Evolutionary conservation across 495 filamentous ascomycete genomes (phyloP), one percentile per base, ranked within the genome.

Genomic region (Haplographium delicatum): DNA sequence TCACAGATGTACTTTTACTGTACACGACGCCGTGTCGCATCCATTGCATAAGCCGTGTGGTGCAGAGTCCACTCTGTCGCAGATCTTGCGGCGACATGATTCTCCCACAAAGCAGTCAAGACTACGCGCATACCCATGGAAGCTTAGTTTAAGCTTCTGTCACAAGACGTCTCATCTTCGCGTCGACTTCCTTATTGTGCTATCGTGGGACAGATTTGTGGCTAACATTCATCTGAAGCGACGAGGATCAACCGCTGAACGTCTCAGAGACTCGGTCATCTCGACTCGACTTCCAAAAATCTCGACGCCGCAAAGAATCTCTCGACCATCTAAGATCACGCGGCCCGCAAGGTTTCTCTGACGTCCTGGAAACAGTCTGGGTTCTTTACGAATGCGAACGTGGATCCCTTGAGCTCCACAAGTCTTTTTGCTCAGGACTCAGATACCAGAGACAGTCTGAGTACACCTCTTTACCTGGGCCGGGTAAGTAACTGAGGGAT

Each of bases 211-310:
- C 50, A 47, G 24, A 34, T 43, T 41, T 58, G 38, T 42, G 27
- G 57, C 57, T 59, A 52, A 59, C 52, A 39, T 56, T 56, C 35
- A 39, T 52, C 48, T 59, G 42, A 56, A 53, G 57, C 57, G 41
- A 40, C 30, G 47, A 20, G 15, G 39, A 52, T 59, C 51, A 58
- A 51, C 31, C 56, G 16, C 33, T 41, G 34, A 35, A 47, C 56
- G 52, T 55, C 47, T 51, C 56, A 55, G 42, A 4, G n/a, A 41
- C 20, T 39, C 35, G 1, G 6, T 4, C 35, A 20, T 33, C 24
- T 44, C 51, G 38, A 51, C 38, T 31, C 18, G 15, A 54, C 35
- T 44, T 54, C 31, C 43, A 13, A 13, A 50, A 27, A 48, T 20
- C 34, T 38, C 34, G 9, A 23, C 53, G 16, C 24, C 48, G 44